phyloP scores from a whole-genome alignment of 164 flowering plant species.

The Litsea cubeba region DNA sequence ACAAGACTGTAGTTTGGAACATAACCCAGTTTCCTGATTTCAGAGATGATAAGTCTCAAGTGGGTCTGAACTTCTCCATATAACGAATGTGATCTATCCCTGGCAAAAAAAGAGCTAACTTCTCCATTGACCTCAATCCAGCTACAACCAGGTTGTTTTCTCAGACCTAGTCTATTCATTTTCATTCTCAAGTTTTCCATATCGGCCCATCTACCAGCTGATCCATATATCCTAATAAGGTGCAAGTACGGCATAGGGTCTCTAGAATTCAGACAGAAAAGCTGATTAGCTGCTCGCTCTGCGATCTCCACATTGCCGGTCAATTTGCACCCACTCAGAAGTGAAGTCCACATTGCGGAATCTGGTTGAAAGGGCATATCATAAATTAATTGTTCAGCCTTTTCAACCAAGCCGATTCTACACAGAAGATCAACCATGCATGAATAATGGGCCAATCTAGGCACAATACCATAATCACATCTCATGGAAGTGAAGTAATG shows the following conservation, averaged over 20 bases:
- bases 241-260: conserved; percentile 11
- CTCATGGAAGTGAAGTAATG: conserved; percentile 7
- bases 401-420: conserved; percentile 3
- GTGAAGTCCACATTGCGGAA: conserved; percentile 9
- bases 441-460: conserved; percentile 5
- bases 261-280: neutral
- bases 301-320: conserved; percentile 2
- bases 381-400: conserved; percentile 9
- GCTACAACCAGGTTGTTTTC: conserved; percentile 13
- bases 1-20: conserved; percentile 14
- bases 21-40: conserved; percentile 28
- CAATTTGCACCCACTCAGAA: conserved; percentile 12
- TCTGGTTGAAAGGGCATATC: conserved; percentile 10
- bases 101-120: neutral
- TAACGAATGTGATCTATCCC: neutral
- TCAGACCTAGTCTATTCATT: neutral
- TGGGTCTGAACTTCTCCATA: neutral
- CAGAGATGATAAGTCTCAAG: conserved; percentile 3
- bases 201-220: conserved; percentile 6
- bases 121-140: conserved; percentile 9
- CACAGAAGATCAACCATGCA: conserved; percentile 12
- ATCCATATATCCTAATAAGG: conserved; percentile 5
- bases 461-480: conserved; percentile 6
- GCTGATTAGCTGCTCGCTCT: conserved; percentile 9
- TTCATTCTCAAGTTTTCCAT: conserved; percentile 4